These are phyloP conservation scores for Phialemoniopsis sp. DNA, from an alignment of 2,329 filamentous ascomycete species.

Conservation along the genomic window DNA sequence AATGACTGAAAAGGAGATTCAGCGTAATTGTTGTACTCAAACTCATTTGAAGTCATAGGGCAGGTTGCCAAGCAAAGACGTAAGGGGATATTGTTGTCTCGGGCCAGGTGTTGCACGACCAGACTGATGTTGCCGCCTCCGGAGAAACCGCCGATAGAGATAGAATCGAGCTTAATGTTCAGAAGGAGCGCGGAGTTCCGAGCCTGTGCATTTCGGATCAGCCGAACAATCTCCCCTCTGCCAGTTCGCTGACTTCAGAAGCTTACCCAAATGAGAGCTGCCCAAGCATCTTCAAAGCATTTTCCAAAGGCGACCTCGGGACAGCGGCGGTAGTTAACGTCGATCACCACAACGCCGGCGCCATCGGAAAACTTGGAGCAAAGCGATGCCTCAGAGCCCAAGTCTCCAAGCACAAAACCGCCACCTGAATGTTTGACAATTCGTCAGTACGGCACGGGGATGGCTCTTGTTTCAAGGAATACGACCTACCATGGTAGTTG, in stretches of 20 bases:
- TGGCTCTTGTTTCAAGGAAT: too few species aligned
- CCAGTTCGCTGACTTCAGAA: slow-evolving; percentile 1
- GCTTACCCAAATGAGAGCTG: slow-evolving; percentile 26
- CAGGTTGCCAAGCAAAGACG: slow-evolving; percentile 25
- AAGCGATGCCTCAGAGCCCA: slow-evolving; percentile 23
- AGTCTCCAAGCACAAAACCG: slow-evolving; percentile 29
- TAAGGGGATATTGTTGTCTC: slow-evolving; percentile 28
- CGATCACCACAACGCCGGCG: slow-evolving; percentile 30
- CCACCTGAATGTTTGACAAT: slow-evolving; percentile 17
- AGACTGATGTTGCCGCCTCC: slow-evolving; percentile 39
- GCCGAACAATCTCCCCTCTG: too few species aligned
- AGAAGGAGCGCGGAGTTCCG: slow-evolving; percentile 17
- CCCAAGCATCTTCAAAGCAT: slow-evolving; percentile 29
- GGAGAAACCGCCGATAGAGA: slow-evolving; percentile 32
- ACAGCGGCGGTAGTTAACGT: slow-evolving; percentile 34
- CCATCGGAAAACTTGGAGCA: slow-evolving; percentile 29
- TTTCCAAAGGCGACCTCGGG: slow-evolving; percentile 29
- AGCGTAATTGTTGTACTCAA: too few species aligned
- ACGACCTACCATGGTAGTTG: slow-evolving; percentile 10
- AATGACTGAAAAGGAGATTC: too few species aligned
- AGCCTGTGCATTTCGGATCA: slow-evolving; percentile 11
- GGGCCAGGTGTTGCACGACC: slow-evolving; percentile 28
- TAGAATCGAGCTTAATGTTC: slow-evolving; percentile 23
- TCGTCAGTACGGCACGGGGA: too few species aligned
- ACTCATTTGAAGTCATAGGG: too few species aligned